Percentiles rank a stretch among this genome's conserved stretches.
Evolutionary conservation across 2,329 filamentous ascomycete species (phyloP).

Genomic region (Hymenoscyphus infarciens): DNA sequence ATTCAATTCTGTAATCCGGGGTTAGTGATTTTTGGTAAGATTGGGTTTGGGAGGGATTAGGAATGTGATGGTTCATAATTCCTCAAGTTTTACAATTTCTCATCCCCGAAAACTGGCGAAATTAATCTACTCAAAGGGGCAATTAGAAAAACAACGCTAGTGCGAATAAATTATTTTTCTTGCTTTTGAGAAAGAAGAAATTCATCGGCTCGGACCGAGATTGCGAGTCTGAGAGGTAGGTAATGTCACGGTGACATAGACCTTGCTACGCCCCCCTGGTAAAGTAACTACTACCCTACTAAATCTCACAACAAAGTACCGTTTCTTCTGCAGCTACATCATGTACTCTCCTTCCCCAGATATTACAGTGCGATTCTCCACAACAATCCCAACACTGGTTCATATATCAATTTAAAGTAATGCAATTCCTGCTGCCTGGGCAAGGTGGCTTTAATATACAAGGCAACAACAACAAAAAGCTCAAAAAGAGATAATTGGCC

Average conservation of each 20-base stretch:
- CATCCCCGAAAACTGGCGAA: not conserved
- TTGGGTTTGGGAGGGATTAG: not conserved
- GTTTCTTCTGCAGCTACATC: not conserved
- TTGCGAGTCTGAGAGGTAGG: not conserved
- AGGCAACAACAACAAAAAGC: not conserved
- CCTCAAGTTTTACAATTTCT: not conserved
- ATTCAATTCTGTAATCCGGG: not conserved
- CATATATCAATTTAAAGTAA: not conserved
- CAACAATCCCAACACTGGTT: not conserved
- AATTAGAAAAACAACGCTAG: not conserved
- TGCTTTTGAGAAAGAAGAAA: not conserved
- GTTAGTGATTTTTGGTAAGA: not conserved
- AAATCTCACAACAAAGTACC: not conserved
- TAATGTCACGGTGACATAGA: not conserved
- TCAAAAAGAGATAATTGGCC: not conserved
- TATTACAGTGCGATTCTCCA: too few species aligned
- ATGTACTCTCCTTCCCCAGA: too few species aligned
- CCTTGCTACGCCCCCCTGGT: not conserved
- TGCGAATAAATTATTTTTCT: not conserved
- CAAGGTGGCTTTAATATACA: not conserved
- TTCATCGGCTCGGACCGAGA: not conserved
- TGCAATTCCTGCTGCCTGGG: not conserved
- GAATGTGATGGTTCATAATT: too few species aligned
- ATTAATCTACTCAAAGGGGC: not conserved
- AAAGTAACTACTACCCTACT: not conserved